A percentile compares a stretch with the other conserved stretches of the same genome.
Conservation (phyloP, 2,329 filamentous ascomycete genomes). For the Tolypocladium pustulatum region DNA sequence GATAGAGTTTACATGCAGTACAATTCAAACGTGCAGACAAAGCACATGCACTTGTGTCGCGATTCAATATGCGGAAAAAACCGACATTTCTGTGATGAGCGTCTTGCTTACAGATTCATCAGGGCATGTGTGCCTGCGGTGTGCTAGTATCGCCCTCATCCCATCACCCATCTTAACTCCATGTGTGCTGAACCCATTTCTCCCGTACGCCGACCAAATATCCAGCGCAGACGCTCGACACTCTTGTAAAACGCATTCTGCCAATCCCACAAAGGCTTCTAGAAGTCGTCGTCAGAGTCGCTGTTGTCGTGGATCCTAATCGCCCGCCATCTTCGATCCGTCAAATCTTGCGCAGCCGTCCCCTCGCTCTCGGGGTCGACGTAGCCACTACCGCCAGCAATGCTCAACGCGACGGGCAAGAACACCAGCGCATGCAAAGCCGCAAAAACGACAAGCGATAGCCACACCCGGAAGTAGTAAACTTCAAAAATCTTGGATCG, state of each 20-base stretch:
- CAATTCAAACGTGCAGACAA: not conserved
- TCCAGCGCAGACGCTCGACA: not conserved
- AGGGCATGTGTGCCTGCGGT: not conserved
- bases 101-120: not conserved
- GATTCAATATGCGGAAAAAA: not conserved
- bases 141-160: not conserved
- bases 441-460: slow-evolving; percentile 82
- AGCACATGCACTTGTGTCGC: not conserved
- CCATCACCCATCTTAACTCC: not conserved
- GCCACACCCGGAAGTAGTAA: slow-evolving; percentile 97
- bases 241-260: not conserved
- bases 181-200: not conserved
- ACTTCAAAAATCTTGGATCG: slow-evolving; percentile 98
- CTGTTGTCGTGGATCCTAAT: slow-evolving; percentile 64
- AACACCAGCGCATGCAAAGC: slow-evolving; percentile 84
- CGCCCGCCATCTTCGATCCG: slow-evolving; percentile 66
- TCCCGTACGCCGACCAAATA: not conserved
- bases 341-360: slow-evolving; percentile 80
- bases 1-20: too few species aligned
- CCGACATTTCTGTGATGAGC: not conserved
- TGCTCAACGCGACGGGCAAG: slow-evolving; percentile 77
- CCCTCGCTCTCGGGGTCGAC: slow-evolving; percentile 80
- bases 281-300: slow-evolving; percentile 61
- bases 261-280: slow-evolving; percentile 6
- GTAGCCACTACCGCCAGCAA: slow-evolving; percentile 80